These are phyloP conservation scores for Sphagnum tenellum DNA, from an alignment of 225 moss, liverwort and hornwort genomes.

Conservation along the genomic window DNA sequence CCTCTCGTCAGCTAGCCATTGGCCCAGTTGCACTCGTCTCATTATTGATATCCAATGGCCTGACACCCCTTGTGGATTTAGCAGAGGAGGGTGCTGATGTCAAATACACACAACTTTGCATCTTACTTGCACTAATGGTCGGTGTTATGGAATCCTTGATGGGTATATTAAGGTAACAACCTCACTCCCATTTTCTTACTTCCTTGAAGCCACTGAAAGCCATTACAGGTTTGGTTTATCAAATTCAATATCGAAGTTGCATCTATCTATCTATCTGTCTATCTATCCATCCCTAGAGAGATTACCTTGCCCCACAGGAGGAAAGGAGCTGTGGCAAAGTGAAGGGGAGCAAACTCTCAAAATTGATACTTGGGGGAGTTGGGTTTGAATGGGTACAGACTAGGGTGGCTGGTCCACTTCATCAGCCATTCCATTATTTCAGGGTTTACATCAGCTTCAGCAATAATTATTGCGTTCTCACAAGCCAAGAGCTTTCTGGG, in stretches of 20 bases:
- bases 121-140: slow-evolving; percentile 80
- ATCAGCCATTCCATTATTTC: slow-evolving; percentile 93
- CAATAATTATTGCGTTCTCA: slow-evolving; percentile 85
- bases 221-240: too few relatives aligned
- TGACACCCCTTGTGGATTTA: slow-evolving; percentile 46
- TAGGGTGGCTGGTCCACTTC: slow-evolving; percentile 98
- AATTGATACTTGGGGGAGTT: too few relatives aligned
- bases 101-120: slow-evolving; percentile 60
- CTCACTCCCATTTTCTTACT: too few relatives aligned
- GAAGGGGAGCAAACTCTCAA: too few relatives aligned
- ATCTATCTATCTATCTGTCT: too few relatives aligned
- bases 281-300: too few relatives aligned
- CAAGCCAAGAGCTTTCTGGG: slow-evolving; percentile 81
- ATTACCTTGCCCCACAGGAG: too few relatives aligned
- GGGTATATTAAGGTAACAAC: slow-evolving; percentile 57
- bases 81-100: slow-evolving; percentile 26
- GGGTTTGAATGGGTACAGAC: slow-evolving; percentile 26
- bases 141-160: slow-evolving; percentile 67
- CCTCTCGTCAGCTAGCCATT: slow-evolving; percentile 84
- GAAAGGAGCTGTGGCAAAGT: too few relatives aligned
- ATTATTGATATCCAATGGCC: slow-evolving; percentile 66
- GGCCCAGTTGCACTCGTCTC: slow-evolving; percentile 95
- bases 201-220: too few relatives aligned
- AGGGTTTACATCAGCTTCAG: slow-evolving; percentile 86
- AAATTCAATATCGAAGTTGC: too few relatives aligned